phyloP scores from a whole-genome alignment of 352 stramenopile genomes.

The Globisporangium mamillatum region DNA sequence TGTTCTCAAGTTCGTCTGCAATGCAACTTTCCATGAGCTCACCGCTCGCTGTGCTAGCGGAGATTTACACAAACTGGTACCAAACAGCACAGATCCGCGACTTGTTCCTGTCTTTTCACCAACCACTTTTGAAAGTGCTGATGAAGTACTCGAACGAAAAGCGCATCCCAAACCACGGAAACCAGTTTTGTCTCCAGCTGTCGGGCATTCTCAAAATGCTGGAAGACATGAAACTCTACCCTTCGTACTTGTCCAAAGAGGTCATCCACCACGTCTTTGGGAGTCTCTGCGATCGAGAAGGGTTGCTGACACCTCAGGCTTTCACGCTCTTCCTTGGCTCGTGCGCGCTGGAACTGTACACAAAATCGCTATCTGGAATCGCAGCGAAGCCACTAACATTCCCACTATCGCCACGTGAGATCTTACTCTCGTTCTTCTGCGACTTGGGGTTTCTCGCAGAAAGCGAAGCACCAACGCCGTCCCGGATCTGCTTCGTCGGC shows the following conservation, averaged over 20 bases:
- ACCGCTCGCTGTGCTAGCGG: not conserved
- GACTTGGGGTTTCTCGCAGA: conserved; percentile 52
- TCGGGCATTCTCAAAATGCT: conserved; percentile 46
- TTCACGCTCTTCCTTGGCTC: conserved; percentile 62
- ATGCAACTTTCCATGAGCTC: not conserved
- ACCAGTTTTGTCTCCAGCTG: conserved; percentile 46
- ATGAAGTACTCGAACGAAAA: conserved; percentile 54
- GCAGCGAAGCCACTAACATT: conserved; percentile 17
- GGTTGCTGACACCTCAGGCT: conserved; percentile 34
- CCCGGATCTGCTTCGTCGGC: conserved; percentile 59
- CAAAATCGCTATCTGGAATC: conserved; percentile 20
- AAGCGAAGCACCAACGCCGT: conserved; percentile 34
- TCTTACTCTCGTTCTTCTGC: conserved; percentile 65
- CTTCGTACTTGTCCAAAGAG: conserved; percentile 46
- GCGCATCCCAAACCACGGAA: conserved; percentile 29
- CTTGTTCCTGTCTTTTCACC: conserved; percentile 55
- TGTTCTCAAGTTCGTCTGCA: not conserved
- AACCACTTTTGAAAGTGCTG: conserved; percentile 48
- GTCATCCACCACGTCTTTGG: conserved; percentile 49
- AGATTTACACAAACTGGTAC: conserved; percentile 51
- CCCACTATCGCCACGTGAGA: conserved; percentile 56
- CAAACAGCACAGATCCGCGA: conserved; percentile 53
- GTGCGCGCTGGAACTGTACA: conserved; percentile 60
- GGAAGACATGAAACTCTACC: conserved; percentile 61
- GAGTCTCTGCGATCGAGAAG: conserved; percentile 31